phyloP scores from a whole-genome alignment of 352 stramenopile species.

The Globisporangium recalcitrans region DNA sequence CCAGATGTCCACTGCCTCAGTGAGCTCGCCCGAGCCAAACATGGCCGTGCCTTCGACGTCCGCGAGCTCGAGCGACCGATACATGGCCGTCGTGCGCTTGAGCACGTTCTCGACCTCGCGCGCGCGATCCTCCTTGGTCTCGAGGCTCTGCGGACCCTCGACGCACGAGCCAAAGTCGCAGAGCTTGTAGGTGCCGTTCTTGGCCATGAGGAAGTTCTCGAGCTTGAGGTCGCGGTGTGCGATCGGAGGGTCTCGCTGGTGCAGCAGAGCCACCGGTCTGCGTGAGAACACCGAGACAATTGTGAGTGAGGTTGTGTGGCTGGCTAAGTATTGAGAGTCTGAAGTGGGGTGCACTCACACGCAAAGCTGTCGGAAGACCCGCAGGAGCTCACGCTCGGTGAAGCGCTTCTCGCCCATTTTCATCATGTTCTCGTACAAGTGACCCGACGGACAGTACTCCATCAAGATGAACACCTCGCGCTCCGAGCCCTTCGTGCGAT shows the following conservation, averaged over 20 bases:
- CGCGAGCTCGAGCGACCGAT: conserved; percentile 95
- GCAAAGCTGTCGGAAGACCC: conserved; percentile 66
- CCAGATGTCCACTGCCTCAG: conserved; percentile 91
- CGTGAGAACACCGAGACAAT: background rate
- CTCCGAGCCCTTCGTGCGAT: conserved; percentile 32
- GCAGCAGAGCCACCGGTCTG: conserved; percentile 57
- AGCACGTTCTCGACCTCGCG: conserved; percentile 92
- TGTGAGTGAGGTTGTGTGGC: background rate
- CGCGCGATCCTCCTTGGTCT: conserved; percentile 79
- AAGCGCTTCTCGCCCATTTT: conserved; percentile 79
- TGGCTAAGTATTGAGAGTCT: background rate
- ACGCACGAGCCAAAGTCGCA: conserved; percentile 94
- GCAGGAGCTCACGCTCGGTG: conserved; percentile 55
- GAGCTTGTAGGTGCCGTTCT: conserved; percentile 90
- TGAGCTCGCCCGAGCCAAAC: conserved; percentile 91
- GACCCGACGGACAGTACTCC: conserved; percentile 93
- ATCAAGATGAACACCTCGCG: conserved; percentile 94
- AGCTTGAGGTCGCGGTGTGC: conserved; percentile 97
- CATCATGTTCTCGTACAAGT: conserved; percentile 91
- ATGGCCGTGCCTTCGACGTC: conserved; percentile 90
- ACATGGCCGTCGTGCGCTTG: conserved; percentile 97
- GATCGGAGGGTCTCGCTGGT: conserved; percentile 85
- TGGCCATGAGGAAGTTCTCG: conserved; percentile 94
- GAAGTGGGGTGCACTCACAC: conserved; percentile 33
- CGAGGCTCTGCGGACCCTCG: conserved; percentile 64